Percentiles rank a stretch among this genome's conserved stretches.
Evolutionary conservation across 306 rosid species (phyloP).

Genomic region (Urtica urens): DNA sequence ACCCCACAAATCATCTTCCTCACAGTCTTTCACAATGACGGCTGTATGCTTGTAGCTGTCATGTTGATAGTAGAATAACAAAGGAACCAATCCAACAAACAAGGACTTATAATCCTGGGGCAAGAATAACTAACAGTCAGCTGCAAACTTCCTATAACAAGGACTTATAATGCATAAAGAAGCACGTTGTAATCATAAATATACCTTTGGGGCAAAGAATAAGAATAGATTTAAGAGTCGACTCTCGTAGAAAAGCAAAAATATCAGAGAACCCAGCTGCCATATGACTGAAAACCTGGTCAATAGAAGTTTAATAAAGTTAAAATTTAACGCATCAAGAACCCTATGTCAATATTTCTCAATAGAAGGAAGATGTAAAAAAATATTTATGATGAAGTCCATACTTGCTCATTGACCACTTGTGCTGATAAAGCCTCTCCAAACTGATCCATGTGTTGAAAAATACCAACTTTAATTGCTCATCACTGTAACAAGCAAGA

Average conservation of each 20-base stretch:
- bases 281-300: slow-evolving; percentile 86
- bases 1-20: too few relatives aligned
- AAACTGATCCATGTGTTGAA: slow-evolving; percentile 91
- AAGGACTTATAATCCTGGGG: too few relatives aligned
- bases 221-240: slow-evolving; percentile 94
- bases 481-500: slow-evolving; percentile 36
- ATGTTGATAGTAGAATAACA: too few relatives aligned
- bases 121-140: too few relatives aligned
- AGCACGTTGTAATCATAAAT: too few relatives aligned
- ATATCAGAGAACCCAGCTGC: slow-evolving; percentile 94
- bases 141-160: too few relatives aligned
- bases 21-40: too few relatives aligned
- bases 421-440: slow-evolving; percentile 87
- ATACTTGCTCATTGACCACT: slow-evolving; percentile 85
- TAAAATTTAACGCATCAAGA: slow-evolving; percentile 6
- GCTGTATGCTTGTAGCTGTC: too few relatives aligned
- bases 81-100: too few relatives aligned
- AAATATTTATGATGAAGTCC: slow-evolving; percentile 10
- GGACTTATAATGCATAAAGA: too few relatives aligned
- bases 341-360: slow-evolving; percentile 12
- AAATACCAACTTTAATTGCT: slow-evolving; percentile 76
- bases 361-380: slow-evolving; percentile 10
- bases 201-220: slow-evolving; percentile 84
- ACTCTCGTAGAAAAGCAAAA: slow-evolving; percentile 93
- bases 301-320: slow-evolving; percentile 17